These are phyloP conservation scores for Rhizopogon sp. DNA, from an alignment of 768 basidiomycete species.

Conservation along the genomic window DNA sequence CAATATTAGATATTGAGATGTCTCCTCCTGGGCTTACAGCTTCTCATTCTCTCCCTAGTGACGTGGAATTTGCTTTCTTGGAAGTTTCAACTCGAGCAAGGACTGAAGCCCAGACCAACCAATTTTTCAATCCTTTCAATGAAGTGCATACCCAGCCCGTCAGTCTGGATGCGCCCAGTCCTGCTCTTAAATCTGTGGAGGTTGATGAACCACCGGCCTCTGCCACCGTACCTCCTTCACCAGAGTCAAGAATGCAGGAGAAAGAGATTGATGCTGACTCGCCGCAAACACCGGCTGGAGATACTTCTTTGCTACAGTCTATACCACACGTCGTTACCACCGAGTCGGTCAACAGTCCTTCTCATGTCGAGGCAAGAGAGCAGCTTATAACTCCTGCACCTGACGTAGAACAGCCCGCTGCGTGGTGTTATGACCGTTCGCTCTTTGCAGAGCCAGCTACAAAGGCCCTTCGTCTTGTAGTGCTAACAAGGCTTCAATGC, in stretches of 20 bases:
- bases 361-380: constrained; percentile 18
- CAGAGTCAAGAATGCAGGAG: constrained; percentile 9
- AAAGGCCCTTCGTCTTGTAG: constrained; percentile 60
- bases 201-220: constrained; percentile 5
- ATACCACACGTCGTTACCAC: constrained; percentile 5
- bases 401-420: neutral
- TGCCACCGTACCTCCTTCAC: constrained; percentile 9
- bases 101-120: neutral
- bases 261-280: constrained; percentile 12
- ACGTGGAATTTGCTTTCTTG: neutral
- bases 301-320: constrained; percentile 3
- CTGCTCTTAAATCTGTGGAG: neutral
- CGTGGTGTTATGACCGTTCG: neutral
- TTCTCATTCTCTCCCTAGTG: neutral
- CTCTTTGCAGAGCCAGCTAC: constrained; percentile 34
- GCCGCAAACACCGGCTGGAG: neutral
- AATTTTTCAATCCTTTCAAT: neutral
- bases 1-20: constrained; percentile 1
- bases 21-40: constrained; percentile 1
- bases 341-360: constrained; percentile 9
- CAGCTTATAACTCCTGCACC: neutral
- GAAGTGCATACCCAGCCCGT: neutral
- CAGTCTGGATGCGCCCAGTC: neutral
- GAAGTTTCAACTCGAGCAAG: neutral
- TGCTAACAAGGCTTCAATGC: constrained; percentile 54